Base-by-base conservation (phyloP, 2,329 filamentous ascomycete genomes). In the Phoma sp. region DNA sequence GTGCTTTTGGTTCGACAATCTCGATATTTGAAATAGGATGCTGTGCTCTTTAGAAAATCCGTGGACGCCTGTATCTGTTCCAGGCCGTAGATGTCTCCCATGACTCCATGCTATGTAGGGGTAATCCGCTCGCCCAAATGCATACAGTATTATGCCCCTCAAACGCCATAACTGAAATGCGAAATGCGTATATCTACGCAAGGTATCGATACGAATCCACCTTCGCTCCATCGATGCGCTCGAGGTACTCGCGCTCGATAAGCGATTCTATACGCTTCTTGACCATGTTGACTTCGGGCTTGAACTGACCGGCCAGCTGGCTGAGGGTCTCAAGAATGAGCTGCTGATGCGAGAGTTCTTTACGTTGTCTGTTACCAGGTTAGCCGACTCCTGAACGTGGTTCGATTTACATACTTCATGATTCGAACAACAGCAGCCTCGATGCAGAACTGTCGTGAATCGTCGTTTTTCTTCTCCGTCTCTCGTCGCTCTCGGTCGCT, bases 241-340 rank as follows among this genome's bases (percentile, higher is more conserved):
- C 90, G 19, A 94, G 79, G 63, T 93, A 94, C 70, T 94, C 90
- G 58, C 89, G 82, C 57, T 86, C 84, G 45, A 94, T 90, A 44
- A 94, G 78, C 60, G 87, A 87, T 72, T 93, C 90, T 55, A 94
- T 88, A n/a, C 87, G 86, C 72, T 86, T 88, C 81, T 94, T 94
- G 77, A 94, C 88, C 77, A 93, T 86, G 27, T 82, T 81, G 32
- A 93, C 82, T 52, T 93, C 89, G 0, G 90, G 90, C 68, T 86
- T 88, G 80, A 94, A 94, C 38, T 88, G 87, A 45, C 80, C 77
- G 0, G 80, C 80, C 17, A 93, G 80, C 68, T 91, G 88, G n/a
- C 82, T 78, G 51, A 93, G 83, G 12, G 91, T 89, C 74, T 93
- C 89, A 17, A 82, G 84, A 37, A 92, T 80, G 46, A 94, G 85